A percentile compares a stretch with the other conserved stretches of the same genome.
Conservation (phyloP, 768 basidiomycete species). For the Suillus fuscotomentosus region DNA sequence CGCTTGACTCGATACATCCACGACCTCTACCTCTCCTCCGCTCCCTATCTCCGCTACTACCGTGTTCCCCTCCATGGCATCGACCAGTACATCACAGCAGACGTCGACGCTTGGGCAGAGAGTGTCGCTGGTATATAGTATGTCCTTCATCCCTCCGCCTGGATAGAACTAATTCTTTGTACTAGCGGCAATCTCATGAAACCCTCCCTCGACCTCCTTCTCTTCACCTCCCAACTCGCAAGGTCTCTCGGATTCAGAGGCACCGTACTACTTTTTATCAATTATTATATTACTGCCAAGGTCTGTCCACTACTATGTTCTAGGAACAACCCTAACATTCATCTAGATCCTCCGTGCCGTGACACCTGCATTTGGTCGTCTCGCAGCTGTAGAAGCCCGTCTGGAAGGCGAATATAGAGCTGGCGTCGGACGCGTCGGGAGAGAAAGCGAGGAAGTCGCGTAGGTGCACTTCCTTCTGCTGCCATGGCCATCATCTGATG, state of each 20-base stretch:
- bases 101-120: constrained; percentile 87
- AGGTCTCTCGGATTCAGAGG: constrained; percentile 86
- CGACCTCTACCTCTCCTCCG: constrained; percentile 84
- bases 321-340: not conserved
- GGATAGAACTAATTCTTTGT: not conserved
- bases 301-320: constrained; percentile 7
- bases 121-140: constrained; percentile 85
- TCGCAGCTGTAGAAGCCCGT: constrained; percentile 85
- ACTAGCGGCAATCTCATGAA: constrained; percentile 89
- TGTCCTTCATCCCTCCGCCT: constrained; percentile 28
- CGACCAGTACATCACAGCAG: constrained; percentile 92
- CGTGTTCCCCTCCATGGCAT: constrained; percentile 65
- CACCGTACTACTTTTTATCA: constrained; percentile 72
- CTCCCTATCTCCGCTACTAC: constrained; percentile 72
- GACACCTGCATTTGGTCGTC: constrained; percentile 88
- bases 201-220: constrained; percentile 83
- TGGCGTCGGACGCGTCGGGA: constrained; percentile 80
- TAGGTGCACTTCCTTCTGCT: constrained; percentile 35
- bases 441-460: constrained; percentile 94
- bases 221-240: constrained; percentile 91
- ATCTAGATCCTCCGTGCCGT: constrained; percentile 69
- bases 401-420: constrained; percentile 90
- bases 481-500: not conserved
- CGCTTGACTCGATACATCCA: constrained; percentile 88
- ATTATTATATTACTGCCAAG: constrained; percentile 82